Evolutionary conservation across 2,329 filamentous ascomycete genomes (phyloP).

Genomic region (Exophiala spinifera): DNA sequence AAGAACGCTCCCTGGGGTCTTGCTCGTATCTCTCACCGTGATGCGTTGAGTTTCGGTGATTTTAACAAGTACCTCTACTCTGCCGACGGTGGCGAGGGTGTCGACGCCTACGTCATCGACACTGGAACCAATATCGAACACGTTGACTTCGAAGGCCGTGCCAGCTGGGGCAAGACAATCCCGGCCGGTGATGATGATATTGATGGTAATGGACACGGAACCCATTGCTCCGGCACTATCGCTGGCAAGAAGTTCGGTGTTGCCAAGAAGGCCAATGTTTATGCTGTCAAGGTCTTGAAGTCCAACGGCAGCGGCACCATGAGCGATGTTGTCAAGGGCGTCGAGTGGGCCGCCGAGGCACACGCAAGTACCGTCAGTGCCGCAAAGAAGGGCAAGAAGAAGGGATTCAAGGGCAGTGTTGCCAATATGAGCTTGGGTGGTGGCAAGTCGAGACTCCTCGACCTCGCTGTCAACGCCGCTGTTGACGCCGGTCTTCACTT

Average conservation of each 20-base stretch:
- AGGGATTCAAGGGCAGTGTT: slow-evolving; percentile 98
- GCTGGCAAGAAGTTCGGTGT: slow-evolving; percentile 99
- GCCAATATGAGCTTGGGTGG: slow-evolving; percentile 99
- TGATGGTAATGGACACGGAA: slow-evolving; percentile 97
- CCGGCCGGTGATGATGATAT: slow-evolving; percentile 73
- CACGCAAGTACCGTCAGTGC: slow-evolving; percentile 72
- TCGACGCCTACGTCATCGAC: slow-evolving; percentile 98
- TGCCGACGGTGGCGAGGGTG: slow-evolving; percentile 86
- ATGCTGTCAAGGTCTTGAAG: slow-evolving; percentile 96
- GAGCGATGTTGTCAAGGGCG: slow-evolving; percentile 97
- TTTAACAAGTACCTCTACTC: slow-evolving; percentile 99
- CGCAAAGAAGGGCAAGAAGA: slow-evolving; percentile 81
- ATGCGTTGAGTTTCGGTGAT: slow-evolving; percentile 72
- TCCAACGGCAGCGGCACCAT: slow-evolving; percentile 98
- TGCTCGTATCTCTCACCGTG: slow-evolving; percentile 93
- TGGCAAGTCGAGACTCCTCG: slow-evolving; percentile 90
- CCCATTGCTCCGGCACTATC: slow-evolving; percentile 97
- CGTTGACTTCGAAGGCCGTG: slow-evolving; percentile 95
- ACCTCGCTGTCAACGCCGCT: slow-evolving; percentile 89
- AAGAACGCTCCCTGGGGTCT: slow-evolving; percentile 98
- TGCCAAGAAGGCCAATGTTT: slow-evolving; percentile 95
- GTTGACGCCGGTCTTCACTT: slow-evolving; percentile 93
- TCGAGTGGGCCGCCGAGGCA: slow-evolving; percentile 83
- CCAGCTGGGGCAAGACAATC: slow-evolving; percentile 95
- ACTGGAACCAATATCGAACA: slow-evolving; percentile 92